These are phyloP conservation scores for Dactylellina leptospora DNA, from an alignment of 2,329 filamentous ascomycete species.

Conservation along the genomic window DNA sequence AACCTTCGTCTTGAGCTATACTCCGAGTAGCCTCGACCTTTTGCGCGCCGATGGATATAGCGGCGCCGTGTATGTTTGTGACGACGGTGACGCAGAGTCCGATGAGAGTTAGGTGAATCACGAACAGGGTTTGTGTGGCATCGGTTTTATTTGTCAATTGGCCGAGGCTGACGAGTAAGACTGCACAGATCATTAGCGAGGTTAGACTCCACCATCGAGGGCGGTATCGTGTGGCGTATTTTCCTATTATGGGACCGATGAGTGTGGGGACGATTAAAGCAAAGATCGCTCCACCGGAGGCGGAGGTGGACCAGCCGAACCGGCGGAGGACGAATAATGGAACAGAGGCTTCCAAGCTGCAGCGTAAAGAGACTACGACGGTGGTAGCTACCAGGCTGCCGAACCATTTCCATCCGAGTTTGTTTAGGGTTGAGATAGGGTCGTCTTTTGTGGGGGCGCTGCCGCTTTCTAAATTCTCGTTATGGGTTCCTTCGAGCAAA, in stretches of 20 bases:
- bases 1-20: not conserved
- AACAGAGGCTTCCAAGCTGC: not conserved
- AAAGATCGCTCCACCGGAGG: not conserved
- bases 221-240: not conserved
- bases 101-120: not conserved
- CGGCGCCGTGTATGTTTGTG: not conserved
- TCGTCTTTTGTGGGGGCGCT: not conserved
- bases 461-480: not conserved
- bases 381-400: not conserved
- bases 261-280: not conserved
- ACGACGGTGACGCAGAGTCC: not conserved
- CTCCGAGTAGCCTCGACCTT: not conserved
- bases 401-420: not conserved
- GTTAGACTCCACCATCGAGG: not conserved
- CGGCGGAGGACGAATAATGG: not conserved
- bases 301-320: slow-evolving; percentile 1
- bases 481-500: not conserved
- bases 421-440: not conserved
- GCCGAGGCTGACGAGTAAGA: not conserved
- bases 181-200: not conserved
- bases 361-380: not conserved
- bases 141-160: not conserved
- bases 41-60: not conserved
- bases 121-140: not conserved
- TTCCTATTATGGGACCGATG: not conserved